phyloP scores from a whole-genome alignment of 495 filamentous ascomycete genomes.

The Usnea hakonensis region DNA sequence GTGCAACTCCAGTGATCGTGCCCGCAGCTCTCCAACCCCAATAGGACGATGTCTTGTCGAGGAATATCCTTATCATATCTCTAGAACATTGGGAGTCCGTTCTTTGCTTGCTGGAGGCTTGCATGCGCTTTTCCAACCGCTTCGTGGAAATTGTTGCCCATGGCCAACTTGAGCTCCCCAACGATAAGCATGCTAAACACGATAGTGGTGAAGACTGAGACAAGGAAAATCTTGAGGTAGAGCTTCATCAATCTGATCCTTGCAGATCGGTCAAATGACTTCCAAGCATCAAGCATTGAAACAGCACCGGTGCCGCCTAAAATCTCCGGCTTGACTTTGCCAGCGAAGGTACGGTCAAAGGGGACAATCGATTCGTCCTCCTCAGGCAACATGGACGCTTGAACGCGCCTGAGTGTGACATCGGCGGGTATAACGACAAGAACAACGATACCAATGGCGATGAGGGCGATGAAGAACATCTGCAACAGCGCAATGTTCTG shows the following conservation, averaged over 20 bases:
- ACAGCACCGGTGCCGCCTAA: conserved; percentile 62
- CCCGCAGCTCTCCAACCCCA: neutral
- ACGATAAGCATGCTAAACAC: conserved; percentile 35
- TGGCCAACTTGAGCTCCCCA: conserved; percentile 32
- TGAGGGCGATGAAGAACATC: conserved; percentile 29
- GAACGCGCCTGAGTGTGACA: conserved; percentile 58
- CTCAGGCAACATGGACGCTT: conserved; percentile 63
- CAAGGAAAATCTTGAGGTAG: conserved; percentile 54
- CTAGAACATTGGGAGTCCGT: neutral
- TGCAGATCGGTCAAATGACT: conserved; percentile 56
- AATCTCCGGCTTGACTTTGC: conserved; percentile 51
- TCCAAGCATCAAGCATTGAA: conserved; percentile 63
- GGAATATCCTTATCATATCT: neutral
- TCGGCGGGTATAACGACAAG: conserved; percentile 53
- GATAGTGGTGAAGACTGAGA: conserved; percentile 39
- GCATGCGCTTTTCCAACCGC: conserved; percentile 7
- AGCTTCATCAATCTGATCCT: conserved; percentile 60
- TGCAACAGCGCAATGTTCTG: conserved; percentile 29
- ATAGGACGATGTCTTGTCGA: neutral
- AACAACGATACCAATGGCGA: conserved; percentile 35
- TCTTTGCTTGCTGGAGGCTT: neutral
- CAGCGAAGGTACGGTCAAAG: conserved; percentile 65
- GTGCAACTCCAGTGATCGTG: neutral
- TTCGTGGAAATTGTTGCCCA: conserved; percentile 26
- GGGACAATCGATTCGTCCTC: conserved; percentile 64